Base-by-base conservation (phyloP, 768 basidiomycete genomes). In the Lactarius evosmus region DNA sequence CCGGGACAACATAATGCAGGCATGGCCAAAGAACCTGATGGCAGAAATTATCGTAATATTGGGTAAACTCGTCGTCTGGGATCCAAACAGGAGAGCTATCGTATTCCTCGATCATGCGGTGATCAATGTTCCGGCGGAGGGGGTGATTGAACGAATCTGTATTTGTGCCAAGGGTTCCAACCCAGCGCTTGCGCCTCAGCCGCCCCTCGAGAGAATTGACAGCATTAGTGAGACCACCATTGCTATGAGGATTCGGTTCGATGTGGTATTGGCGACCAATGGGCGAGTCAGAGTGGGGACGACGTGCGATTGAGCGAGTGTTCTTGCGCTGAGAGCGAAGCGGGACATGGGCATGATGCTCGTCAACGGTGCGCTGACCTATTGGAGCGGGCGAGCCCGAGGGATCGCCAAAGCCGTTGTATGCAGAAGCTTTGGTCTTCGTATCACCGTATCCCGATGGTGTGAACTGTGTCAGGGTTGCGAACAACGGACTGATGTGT, bases 21-120 rank as follows among this genome's bases (percentile, higher is more conserved):
- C 87, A 88, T 0, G 92, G 92, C 92, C 92, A 95, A 32, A 94
- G 80, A 19, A 94, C 91, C 74, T 91, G 90, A 68, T 94, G 92
- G 70, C 91, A 94, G 73, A 92, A 94, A 68, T 89, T 87, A 72
- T 93, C 91, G 67, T 94, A 94, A 71, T 84, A 87, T 56, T 84
- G 84, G 64, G 85, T 80, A 66, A 94, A 93, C 70, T 91, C 91
- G 2, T 81, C 80, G 70, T 91, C 88, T 0, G 88, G 86, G 60
- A 94, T 87, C 92, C 91, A 93, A 22, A 93, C 88, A 0, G 89
- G 80, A 3, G 81, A 67, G 60, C 77, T 79, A 5, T 77, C 73
- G 36, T 74, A 73, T 61, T 79, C 67, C 27, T 80, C 74, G 3
- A 71, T 68, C 67, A 83, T 75, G 69, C 82, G 75, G 33, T 72